phyloP scores from a whole-genome alignment of 1,284 basidiomycete species.

The Boletus austroedulis region DNA sequence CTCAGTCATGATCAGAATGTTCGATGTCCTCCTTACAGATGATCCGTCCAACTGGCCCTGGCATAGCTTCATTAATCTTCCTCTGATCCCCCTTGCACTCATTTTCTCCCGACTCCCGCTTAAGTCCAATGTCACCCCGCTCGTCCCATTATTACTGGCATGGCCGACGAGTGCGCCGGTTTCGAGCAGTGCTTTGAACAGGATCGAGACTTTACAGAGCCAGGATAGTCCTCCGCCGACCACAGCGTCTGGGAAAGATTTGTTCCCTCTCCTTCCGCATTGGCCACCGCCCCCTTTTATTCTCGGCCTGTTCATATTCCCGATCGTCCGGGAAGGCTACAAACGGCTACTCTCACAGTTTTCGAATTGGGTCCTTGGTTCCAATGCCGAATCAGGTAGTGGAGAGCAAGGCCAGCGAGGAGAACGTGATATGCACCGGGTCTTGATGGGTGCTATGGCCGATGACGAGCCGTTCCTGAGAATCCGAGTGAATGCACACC shows the following conservation, averaged over 20 bases:
- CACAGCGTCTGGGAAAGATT: constrained; percentile 4
- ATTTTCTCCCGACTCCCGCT: constrained; percentile 54
- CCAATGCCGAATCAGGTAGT: constrained; percentile 19
- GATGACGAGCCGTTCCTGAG: constrained; percentile 49
- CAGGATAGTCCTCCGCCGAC: background rate
- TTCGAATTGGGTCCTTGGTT: constrained; percentile 48
- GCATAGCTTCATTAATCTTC: constrained; percentile 70
- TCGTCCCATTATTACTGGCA: constrained; percentile 57
- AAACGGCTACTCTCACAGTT: constrained; percentile 41
- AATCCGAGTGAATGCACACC: constrained; percentile 43
- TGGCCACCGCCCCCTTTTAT: constrained; percentile 65
- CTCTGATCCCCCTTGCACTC: constrained; percentile 55
- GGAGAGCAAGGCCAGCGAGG: constrained; percentile 15
- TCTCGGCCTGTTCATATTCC: constrained; percentile 53
- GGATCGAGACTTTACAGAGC: background rate
- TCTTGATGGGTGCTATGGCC: constrained; percentile 36
- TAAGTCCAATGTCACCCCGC: constrained; percentile 46
- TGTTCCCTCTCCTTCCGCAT: constrained; percentile 20
- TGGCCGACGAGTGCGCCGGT: constrained; percentile 60
- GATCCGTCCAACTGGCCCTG: constrained; percentile 68
- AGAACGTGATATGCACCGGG: constrained; percentile 30
- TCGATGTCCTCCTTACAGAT: constrained; percentile 56
- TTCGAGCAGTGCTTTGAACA: constrained; percentile 3
- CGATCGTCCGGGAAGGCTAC: constrained; percentile 50
- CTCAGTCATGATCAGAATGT: constrained; percentile 46